Conservation (phyloP, 768 basidiomycete species). For the Neoboletus subvelutipes region DNA sequence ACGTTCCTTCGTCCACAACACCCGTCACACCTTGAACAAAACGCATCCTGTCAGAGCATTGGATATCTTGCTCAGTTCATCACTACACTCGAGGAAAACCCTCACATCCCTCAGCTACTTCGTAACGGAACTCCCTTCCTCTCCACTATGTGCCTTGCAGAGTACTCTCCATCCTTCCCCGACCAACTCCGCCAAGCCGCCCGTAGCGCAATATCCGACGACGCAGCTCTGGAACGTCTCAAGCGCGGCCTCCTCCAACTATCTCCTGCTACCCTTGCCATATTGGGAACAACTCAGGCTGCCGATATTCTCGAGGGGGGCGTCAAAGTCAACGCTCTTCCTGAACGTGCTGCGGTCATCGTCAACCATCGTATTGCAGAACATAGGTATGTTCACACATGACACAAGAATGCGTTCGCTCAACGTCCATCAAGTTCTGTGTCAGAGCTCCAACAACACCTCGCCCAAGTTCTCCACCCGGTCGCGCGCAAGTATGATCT, state of each 20-base stretch:
- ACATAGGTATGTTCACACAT: conserved; percentile 42
- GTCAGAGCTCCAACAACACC: conserved; percentile 18
- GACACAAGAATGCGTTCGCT: background rate
- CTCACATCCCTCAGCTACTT: background rate
- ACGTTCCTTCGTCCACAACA: background rate
- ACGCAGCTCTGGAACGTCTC: background rate
- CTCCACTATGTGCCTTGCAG: background rate
- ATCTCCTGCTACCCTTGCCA: background rate
- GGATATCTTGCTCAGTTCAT: background rate
- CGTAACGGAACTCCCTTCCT: background rate
- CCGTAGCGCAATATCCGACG: background rate
- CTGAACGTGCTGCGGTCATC: conserved; percentile 25
- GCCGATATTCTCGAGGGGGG: background rate
- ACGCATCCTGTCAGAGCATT: background rate
- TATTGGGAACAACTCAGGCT: background rate
- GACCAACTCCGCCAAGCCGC: background rate
- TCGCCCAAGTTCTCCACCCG: conserved; percentile 32
- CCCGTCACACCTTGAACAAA: background rate
- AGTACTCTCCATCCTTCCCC: background rate
- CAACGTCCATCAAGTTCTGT: conserved; percentile 13
- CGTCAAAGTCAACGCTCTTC: background rate
- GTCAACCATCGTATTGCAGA: conserved; percentile 71
- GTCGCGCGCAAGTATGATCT: conserved; percentile 56
- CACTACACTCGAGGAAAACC: background rate
- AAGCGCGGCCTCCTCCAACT: background rate